Evolutionary conservation across 768 basidiomycete species (phyloP), one percentile per base, ranked within the genome.

Genomic region (Hysterangium stoloniferum): DNA sequence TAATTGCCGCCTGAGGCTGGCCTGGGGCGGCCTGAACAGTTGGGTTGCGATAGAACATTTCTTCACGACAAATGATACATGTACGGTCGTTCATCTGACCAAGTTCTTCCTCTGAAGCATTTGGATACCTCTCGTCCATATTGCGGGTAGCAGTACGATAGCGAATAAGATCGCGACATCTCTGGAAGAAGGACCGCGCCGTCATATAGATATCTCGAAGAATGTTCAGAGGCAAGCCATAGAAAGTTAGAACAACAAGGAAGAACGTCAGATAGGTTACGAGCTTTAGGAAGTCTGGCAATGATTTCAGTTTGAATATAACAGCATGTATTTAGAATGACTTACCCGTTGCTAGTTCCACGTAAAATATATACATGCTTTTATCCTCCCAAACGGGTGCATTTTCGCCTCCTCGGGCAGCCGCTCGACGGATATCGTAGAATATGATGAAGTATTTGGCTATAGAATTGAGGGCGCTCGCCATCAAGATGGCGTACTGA

Each of bases 51-150:
- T 74, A 65, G 47, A 72, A 62, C 93, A 99, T 91, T 62, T 98
- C 96, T 66, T 99, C 96, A 11, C 96, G 79, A 61, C 96, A 99
- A 56, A 99, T 97, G 58, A 99, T 98, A 62, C 96, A 99, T 2
- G 92, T 97, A 52, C 79, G 79, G 66, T 98, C 96, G 45, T 78
- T 82, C 79, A 85, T 85, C 2, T 75, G 72, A 8, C 73, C 66
- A 66, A 98, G 71, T 65, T 98, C 95, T 56, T 82, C 87, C 58
- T 79, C 76, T 4, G 90, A 88, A 35, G 91, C 94, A 60, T 95
- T 84, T 4, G 96, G 93, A 65, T 97, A 98, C 33, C 90, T 74
- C 58, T 90, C 78, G 57, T 98, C 92, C 95, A 98, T 97, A 63
- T 98, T 92, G 45, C 86, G 74, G 5, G 95, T 99, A 2, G 96